A percentile compares a stretch with the other conserved stretches of the same genome.
These are phyloP conservation scores for Rosa persica DNA, from an alignment of 306 rosid species.

Conservation along the genomic window DNA sequence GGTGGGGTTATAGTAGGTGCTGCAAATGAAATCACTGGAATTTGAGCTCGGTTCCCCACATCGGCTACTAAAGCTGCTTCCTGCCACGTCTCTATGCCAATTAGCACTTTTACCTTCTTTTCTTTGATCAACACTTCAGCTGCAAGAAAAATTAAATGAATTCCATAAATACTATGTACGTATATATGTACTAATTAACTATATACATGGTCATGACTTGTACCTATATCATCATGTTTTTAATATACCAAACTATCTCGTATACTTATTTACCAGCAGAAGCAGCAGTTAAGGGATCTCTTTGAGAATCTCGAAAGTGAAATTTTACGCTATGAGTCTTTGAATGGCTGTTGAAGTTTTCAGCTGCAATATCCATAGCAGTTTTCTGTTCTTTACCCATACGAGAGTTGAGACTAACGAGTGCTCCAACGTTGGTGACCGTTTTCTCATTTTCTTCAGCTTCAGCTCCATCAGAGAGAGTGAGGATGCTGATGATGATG, in stretches of 20 bases:
- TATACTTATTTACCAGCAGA: slow-evolving; percentile 17
- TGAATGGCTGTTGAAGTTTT: slow-evolving; percentile 31
- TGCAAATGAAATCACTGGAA: slow-evolving; percentile 54
- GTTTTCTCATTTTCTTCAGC: background rate
- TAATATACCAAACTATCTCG: background rate
- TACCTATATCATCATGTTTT: background rate
- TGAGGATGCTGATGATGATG: no score
- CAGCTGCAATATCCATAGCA: slow-evolving; percentile 47
- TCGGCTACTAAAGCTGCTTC: slow-evolving; percentile 62
- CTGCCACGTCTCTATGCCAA: slow-evolving; percentile 57
- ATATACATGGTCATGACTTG: background rate
- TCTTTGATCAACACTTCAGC: slow-evolving; percentile 45
- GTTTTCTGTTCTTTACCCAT: slow-evolving; percentile 44
- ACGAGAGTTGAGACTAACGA: slow-evolving; percentile 38
- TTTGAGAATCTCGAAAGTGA: slow-evolving; percentile 8
- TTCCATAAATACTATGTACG: no score
- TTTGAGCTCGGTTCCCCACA: slow-evolving; percentile 37
- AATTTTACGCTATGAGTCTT: slow-evolving; percentile 11
- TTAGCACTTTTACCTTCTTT: slow-evolving; percentile 34
- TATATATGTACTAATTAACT: background rate
- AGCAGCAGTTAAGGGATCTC: slow-evolving; percentile 22
- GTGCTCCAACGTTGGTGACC: slow-evolving; percentile 35
- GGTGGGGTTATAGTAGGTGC: slow-evolving; percentile 39
- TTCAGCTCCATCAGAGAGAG: no score
- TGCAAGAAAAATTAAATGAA: slow-evolving; percentile 14